Base-by-base conservation (phyloP, 306 rosid genomes). In the Ochetophila trinervis region DNA sequence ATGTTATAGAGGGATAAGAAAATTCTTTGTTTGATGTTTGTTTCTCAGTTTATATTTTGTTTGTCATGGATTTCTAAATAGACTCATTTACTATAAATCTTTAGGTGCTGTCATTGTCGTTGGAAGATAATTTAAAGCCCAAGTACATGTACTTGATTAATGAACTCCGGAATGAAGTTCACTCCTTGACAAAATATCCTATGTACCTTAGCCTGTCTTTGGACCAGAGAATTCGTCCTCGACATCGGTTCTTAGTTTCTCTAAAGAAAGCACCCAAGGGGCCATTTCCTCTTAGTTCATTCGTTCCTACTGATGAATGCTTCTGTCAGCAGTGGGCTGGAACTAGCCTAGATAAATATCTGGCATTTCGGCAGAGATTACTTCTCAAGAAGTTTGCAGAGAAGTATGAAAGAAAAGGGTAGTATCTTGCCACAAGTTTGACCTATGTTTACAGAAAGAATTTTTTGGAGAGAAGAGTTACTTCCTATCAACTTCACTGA, bases 151-250 rank as follows among this genome's bases (percentile, higher is more conserved):
- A 94, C 77, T 78, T 94, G 87, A 77, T 94, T 59, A 88, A 94
- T 66, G 96, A 94, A 83, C 97, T 94, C 40, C 72, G 73, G 58
- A 94, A 94, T 60, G 99, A 94, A 79, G 99, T 88, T 57, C 74
- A 83, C 18, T 86, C 94, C 60, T 79, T 94, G 96, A 90, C 96
- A 73, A 94, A 90, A 74, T 94, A 94, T 77, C 99, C 99, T 0
- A 86, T 77, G 88, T 94, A 94, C 76, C 84, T 94, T 60, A 94
- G 97, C 85, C 80, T 94, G 79, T 90, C 99, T 48, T 80, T 94
- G 70, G 96, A 94, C 65, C 96, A 94, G 82, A 86, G 99, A 85
- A 94, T 94, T 53, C 99, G 99, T 30, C 99, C 99, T 63, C 99
- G 99, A 57, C 97, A 94, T 70, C 82, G 79, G 76, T 94, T 90